Evolutionary conservation across 106 monocot genomes (phyloP).

Genomic region (Acanthochlamys bracteata): DNA sequence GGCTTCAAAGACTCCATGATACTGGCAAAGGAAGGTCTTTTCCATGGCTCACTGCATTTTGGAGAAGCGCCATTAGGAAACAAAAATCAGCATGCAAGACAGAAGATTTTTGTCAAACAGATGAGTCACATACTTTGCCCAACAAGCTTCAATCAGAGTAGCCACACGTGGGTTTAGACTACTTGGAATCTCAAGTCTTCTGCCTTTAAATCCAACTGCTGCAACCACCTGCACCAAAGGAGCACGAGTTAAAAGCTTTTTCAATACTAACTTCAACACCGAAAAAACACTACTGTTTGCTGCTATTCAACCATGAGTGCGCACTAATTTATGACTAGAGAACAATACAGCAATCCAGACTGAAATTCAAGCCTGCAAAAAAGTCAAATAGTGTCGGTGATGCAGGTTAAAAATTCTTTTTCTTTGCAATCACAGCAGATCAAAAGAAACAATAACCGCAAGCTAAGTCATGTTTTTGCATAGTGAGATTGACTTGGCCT

Average conservation of each 20-base stretch:
- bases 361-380: no score
- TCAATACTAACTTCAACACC: not conserved
- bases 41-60: conserved; percentile 77
- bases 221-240: conserved; percentile 63
- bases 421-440: no score
- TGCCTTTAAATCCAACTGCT: conserved; percentile 83
- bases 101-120: not conserved
- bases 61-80: conserved; percentile 1
- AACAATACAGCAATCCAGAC: no score
- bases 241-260: not conserved
- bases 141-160: conserved; percentile 77
- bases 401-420: not conserved
- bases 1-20: conserved; percentile 74
- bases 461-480: no score
- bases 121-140: conserved; percentile 54
- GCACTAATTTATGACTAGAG: not conserved
- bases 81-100: not conserved
- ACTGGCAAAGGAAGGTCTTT: conserved; percentile 72
- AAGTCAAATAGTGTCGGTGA: not conserved
- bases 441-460: no score
- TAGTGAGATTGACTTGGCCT: no score
- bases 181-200: conserved; percentile 72
- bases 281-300: not conserved
- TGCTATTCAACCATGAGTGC: not conserved
- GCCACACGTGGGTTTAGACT: conserved; percentile 71